phyloP scores from a whole-genome alignment of 2,329 filamentous ascomycete species.

The Atkinsonella texensis region DNA sequence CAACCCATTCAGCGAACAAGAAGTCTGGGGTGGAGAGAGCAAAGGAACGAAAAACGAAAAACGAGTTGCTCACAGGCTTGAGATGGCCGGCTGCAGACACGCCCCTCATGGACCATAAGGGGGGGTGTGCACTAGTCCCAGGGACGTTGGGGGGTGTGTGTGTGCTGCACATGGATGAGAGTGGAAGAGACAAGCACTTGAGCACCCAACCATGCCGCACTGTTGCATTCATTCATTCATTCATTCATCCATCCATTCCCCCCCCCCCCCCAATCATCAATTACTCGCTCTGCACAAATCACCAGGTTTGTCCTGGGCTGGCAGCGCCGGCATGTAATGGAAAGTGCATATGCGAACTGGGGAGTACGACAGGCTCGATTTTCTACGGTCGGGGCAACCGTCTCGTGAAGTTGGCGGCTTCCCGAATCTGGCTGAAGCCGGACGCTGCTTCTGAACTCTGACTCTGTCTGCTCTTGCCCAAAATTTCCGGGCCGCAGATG shows the following conservation, averaged over 20 bases:
- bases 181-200: not conserved
- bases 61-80: not conserved
- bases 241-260: too few species aligned
- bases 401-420: too few species aligned
- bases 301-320: not conserved
- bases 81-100: not conserved
- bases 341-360: too few species aligned
- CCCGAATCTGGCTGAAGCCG: too few species aligned
- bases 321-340: too few species aligned
- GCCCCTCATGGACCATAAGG: not conserved
- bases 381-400: too few species aligned
- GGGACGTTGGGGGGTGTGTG: not conserved
- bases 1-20: not conserved
- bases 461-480: too few species aligned
- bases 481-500: too few species aligned
- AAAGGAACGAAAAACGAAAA: slow-evolving; percentile 6
- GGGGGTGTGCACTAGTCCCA: not conserved
- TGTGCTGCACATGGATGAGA: not conserved
- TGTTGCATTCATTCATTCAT: not conserved
- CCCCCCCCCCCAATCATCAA: not conserved
- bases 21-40: slow-evolving; percentile 5
- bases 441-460: too few species aligned
- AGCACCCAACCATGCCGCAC: not conserved
- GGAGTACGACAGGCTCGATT: too few species aligned
- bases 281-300: not conserved